Evolutionary conservation across 2,329 filamentous ascomycete genomes (phyloP).

Genomic region (Arthrobotrys entomopaga): DNA sequence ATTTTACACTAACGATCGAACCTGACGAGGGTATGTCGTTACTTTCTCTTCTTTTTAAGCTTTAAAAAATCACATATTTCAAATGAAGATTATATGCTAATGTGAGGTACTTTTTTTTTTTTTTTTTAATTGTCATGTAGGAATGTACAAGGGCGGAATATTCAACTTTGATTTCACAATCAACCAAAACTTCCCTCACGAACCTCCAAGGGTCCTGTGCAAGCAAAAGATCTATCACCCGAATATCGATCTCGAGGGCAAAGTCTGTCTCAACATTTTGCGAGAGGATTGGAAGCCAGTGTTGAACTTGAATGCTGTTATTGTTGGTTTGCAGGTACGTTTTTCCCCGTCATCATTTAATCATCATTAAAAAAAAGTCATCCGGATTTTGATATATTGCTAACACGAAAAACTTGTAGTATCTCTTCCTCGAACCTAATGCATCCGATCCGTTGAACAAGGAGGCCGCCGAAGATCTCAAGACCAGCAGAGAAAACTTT

Average conservation of each 20-base stretch:
- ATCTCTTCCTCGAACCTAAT: slow-evolving; percentile 97
- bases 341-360: too few relatives aligned
- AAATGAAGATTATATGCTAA: too few relatives aligned
- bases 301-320: slow-evolving; percentile 93
- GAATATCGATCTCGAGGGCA: slow-evolving; percentile 97
- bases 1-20: slow-evolving; percentile 82
- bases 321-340: slow-evolving; percentile 84
- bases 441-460: slow-evolving; percentile 98
- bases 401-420: slow-evolving; percentile 67
- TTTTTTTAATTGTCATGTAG: slow-evolving; percentile 59
- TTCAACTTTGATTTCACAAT: slow-evolving; percentile 94
- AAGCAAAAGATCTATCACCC: slow-evolving; percentile 99
- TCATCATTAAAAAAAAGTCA: background rate
- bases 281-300: slow-evolving; percentile 99
- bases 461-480: slow-evolving; percentile 92
- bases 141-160: slow-evolving; percentile 84
- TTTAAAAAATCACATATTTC: background rate
- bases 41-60: background rate
- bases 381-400: background rate
- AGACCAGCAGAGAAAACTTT: slow-evolving; percentile 85
- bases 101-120: too few relatives aligned
- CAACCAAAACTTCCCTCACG: slow-evolving; percentile 94
- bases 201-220: slow-evolving; percentile 96
- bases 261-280: slow-evolving; percentile 96
- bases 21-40: slow-evolving; percentile 80